phyloP scores from a whole-genome alignment of 805 yeast species.

The Candida ficus region DNA sequence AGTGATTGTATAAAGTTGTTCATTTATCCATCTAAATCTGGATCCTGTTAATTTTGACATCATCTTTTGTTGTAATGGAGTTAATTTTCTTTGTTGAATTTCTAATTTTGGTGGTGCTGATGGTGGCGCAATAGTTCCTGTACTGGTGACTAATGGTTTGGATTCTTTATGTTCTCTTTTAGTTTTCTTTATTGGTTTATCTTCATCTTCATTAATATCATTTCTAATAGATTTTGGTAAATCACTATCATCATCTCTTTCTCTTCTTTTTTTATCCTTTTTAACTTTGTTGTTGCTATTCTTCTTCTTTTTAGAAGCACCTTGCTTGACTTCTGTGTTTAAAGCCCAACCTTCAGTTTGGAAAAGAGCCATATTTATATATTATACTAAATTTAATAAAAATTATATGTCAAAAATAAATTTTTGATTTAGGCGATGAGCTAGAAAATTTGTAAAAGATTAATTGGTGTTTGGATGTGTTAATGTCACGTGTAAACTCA shows the following conservation, averaged over 20 bases:
- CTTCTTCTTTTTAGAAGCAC: slow-evolving; percentile 29
- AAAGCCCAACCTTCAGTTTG: slow-evolving; percentile 82
- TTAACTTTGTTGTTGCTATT: slow-evolving; percentile 21
- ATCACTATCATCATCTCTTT: no score
- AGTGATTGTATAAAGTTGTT: slow-evolving; percentile 83
- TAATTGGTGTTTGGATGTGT: slow-evolving; percentile 1
- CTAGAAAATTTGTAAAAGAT: slow-evolving; percentile 2
- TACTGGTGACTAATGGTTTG: not conserved
- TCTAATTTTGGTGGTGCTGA: slow-evolving; percentile 15
- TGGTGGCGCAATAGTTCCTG: slow-evolving; percentile 8
- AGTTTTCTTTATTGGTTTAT: not conserved
- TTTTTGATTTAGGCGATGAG: slow-evolving; percentile 5
- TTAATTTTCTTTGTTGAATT: slow-evolving; percentile 42
- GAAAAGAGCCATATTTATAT: slow-evolving; percentile 56
- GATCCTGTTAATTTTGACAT: slow-evolving; percentile 92
- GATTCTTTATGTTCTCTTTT: slow-evolving; percentile 4
- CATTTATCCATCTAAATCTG: slow-evolving; percentile 96
- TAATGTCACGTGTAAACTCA: not conserved
- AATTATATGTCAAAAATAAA: no score
- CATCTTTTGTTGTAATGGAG: slow-evolving; percentile 94
- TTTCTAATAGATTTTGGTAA: no score
- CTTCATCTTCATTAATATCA: not conserved
- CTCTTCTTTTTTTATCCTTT: slow-evolving; percentile 1
- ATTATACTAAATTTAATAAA: not conserved
- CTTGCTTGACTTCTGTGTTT: slow-evolving; percentile 47